Evolutionary conservation across 2,329 filamentous ascomycete species (phyloP).

Genomic region (Penicillium frequentans): DNA sequence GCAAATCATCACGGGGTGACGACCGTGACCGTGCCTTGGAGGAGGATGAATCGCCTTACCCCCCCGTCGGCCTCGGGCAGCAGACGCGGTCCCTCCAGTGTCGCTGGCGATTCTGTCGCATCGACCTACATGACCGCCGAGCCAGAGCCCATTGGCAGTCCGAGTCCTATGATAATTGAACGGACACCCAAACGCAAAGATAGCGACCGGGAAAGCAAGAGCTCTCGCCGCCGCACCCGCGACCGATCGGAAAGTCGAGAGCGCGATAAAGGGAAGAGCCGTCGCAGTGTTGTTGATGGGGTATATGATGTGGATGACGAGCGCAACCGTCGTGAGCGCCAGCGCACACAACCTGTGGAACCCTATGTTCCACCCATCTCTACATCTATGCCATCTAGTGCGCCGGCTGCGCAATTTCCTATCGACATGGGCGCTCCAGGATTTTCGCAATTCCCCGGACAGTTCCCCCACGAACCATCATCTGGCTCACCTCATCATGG

Average conservation of each 20-base stretch:
- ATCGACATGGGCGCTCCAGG: slow-evolving; percentile 30
- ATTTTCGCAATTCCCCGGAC: slow-evolving; percentile 37
- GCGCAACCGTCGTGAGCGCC: slow-evolving; percentile 26
- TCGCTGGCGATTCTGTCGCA: slow-evolving; percentile 32
- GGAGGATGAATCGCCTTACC: slow-evolving; percentile 34
- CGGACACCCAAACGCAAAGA: slow-evolving; percentile 29
- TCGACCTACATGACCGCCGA: slow-evolving; percentile 44
- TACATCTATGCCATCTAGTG: slow-evolving; percentile 23
- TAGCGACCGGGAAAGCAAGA: slow-evolving; percentile 25
- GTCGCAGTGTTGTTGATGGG: slow-evolving; percentile 16
- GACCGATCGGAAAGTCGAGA: slow-evolving; percentile 31
- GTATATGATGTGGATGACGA: slow-evolving; percentile 18
- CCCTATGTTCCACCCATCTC: slow-evolving; percentile 21
- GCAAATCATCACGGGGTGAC: slow-evolving; percentile 47
- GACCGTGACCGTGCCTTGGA: slow-evolving; percentile 46
- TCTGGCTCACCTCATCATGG: slow-evolving; percentile 23
- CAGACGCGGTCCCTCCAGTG: slow-evolving; percentile 28
- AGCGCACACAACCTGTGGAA: slow-evolving; percentile 32
- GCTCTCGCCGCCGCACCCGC: slow-evolving; percentile 24
- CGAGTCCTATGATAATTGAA: slow-evolving; percentile 32
- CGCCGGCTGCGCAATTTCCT: slow-evolving; percentile 28
- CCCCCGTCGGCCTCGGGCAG: slow-evolving; percentile 25
- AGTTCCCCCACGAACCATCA: slow-evolving; percentile 13
- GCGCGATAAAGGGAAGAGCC: slow-evolving; percentile 22
- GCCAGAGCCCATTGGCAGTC: slow-evolving; percentile 27